Evolutionary conservation across 202 grass and related monocot genomes (phyloP).

Genomic region (Alloteropsis angusta): DNA sequence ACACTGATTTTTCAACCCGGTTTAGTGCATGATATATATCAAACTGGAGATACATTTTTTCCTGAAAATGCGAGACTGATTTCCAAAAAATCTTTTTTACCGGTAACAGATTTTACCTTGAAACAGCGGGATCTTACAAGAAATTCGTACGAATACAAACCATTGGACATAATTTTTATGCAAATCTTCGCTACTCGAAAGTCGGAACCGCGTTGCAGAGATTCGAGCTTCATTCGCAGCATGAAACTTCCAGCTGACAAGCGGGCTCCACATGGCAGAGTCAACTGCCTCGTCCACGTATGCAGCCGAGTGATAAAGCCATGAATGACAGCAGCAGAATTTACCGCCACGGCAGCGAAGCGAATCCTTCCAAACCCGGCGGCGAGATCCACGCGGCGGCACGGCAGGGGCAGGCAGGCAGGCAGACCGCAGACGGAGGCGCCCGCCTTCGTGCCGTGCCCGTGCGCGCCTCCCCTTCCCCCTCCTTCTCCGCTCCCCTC

Average conservation of each 20-base stretch:
- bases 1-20: background rate
- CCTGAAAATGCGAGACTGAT: background rate
- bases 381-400: constrained; percentile 10
- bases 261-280: background rate
- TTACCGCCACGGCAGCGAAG: background rate
- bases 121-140: too few relatives aligned
- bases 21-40: background rate
- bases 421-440: background rate
- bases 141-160: too few relatives aligned
- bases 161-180: background rate
- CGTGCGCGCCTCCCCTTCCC: constrained; percentile 6
- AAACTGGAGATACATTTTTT: background rate
- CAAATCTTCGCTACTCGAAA: background rate
- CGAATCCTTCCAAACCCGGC: background rate
- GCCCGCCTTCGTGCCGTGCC: constrained; percentile 6
- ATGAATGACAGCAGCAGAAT: background rate
- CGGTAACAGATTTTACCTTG: too few relatives aligned
- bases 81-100: too few relatives aligned
- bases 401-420: background rate
- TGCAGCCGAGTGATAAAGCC: background rate
- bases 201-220: background rate
- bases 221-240: background rate
- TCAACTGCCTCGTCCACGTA: background rate
- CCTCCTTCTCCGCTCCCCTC: background rate
- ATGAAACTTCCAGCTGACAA: background rate